Evolutionary conservation across 2,329 filamentous ascomycete genomes (phyloP).

Genomic region (Chaetomiaceae sp.): DNA sequence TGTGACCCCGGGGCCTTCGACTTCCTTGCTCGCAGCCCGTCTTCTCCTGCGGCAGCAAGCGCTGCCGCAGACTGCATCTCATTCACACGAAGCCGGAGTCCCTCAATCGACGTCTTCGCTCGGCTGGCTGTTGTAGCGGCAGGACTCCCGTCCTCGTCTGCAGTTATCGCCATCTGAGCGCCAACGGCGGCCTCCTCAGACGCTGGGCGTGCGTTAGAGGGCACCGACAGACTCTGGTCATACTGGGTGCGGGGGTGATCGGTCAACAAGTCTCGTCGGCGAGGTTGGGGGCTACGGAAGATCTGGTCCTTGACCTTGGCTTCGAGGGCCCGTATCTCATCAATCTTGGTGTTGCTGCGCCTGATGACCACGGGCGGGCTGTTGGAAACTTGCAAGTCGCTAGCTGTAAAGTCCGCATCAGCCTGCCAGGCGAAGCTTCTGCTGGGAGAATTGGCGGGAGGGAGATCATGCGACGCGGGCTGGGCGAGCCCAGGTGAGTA

Average conservation of each 20-base stretch:
- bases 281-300: not conserved
- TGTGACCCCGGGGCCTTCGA: conserved; percentile 37
- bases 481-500: conserved; percentile 21
- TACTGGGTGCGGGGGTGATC: conserved; percentile 35
- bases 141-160: conserved; percentile 14
- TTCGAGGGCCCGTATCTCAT: conserved; percentile 33
- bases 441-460: conserved; percentile 32
- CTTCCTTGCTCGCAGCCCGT: conserved; percentile 48
- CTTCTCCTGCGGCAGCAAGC: conserved; percentile 43
- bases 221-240: conserved; percentile 18
- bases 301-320: conserved; percentile 24
- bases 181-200: conserved; percentile 15
- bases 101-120: conserved; percentile 43
- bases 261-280: conserved; percentile 36
- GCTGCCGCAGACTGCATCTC: conserved; percentile 40
- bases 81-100: conserved; percentile 40
- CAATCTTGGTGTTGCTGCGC: conserved; percentile 31
- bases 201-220: conserved; percentile 16
- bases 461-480: not conserved
- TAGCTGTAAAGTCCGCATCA: conserved; percentile 52
- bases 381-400: conserved; percentile 49
- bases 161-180: conserved; percentile 7
- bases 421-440: conserved; percentile 51
- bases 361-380: conserved; percentile 46
- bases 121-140: conserved; percentile 16